Evolutionary conservation across 257 asterid genomes (phyloP).

Genomic region (Salvia rosmarinus): DNA sequence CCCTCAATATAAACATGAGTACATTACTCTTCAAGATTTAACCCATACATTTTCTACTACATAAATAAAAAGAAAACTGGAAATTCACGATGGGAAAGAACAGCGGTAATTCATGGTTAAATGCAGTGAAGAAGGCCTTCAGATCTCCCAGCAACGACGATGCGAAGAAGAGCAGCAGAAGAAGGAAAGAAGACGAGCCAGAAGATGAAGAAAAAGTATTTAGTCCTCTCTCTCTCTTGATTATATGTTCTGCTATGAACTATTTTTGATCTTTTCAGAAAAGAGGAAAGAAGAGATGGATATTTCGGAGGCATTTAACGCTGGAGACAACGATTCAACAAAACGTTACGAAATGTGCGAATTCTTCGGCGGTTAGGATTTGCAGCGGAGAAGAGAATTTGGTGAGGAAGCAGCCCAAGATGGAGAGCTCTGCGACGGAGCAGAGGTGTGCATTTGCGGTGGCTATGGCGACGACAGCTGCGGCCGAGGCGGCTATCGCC

Average conservation of each 20-base stretch:
- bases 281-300: conserved; percentile 77
- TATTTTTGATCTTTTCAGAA: conserved; percentile 44
- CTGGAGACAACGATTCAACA: conserved; percentile 68
- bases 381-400: conserved; percentile 24
- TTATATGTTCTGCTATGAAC: not conserved
- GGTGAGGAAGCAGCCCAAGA: conserved; percentile 26
- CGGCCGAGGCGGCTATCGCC: conserved; percentile 59
- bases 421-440: conserved; percentile 17
- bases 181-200: conserved; percentile 45
- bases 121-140: conserved; percentile 71
- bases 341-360: conserved; percentile 35
- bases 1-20: conserved; percentile 21
- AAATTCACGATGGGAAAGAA: conserved; percentile 60
- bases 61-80: no score
- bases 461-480: conserved; percentile 52
- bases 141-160: conserved; percentile 60
- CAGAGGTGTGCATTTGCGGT: conserved; percentile 45
- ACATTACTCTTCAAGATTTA: not conserved
- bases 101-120: conserved; percentile 68
- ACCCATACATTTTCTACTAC: no score
- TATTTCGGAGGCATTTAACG: conserved; percentile 46
- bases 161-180: conserved; percentile 43
- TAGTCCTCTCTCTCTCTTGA: not conserved
- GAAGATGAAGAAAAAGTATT: conserved; percentile 67
- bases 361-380: conserved; percentile 18